A percentile compares a stretch with the other conserved stretches of the same genome.
Conservation (phyloP, 441 rosid species). For the Mallotus japonicus region DNA sequence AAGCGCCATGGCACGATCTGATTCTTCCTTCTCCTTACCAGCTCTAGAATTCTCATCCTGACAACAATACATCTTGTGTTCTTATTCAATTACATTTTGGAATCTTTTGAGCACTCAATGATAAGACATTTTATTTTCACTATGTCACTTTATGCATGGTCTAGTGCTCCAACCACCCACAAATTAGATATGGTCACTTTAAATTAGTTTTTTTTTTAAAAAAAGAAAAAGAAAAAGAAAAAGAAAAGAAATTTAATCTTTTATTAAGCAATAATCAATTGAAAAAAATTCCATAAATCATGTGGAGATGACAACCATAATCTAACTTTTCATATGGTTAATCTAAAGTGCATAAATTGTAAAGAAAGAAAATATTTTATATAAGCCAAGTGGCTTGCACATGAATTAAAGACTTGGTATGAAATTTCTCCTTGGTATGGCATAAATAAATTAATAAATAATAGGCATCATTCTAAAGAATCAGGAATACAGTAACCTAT, state of each 20-base stretch:
- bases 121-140: too few relatives aligned
- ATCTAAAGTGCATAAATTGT: slow-evolving; percentile 3
- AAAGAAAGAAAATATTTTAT: not conserved
- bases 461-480: not conserved
- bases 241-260: not conserved
- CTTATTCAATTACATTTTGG: too few relatives aligned
- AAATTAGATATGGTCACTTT: too few relatives aligned
- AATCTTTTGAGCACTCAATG: too few relatives aligned
- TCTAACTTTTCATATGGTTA: not conserved
- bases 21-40: slow-evolving; percentile 65
- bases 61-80: not conserved
- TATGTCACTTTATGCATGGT: too few relatives aligned
- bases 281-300: not conserved
- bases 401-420: not conserved
- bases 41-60: slow-evolving; percentile 65
- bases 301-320: slow-evolving; percentile 14
- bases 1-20: slow-evolving; percentile 64
- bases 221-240: too few relatives aligned
- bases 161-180: too few relatives aligned
- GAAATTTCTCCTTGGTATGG: not conserved
- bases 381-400: slow-evolving; percentile 13
- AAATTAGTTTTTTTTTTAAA: too few relatives aligned
- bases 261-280: not conserved
- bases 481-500: not conserved
- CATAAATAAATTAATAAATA: not conserved